These are phyloP conservation scores for Priceomyces haplophilus DNA, from an alignment of 805 yeast genomes.

Conservation along the genomic window DNA sequence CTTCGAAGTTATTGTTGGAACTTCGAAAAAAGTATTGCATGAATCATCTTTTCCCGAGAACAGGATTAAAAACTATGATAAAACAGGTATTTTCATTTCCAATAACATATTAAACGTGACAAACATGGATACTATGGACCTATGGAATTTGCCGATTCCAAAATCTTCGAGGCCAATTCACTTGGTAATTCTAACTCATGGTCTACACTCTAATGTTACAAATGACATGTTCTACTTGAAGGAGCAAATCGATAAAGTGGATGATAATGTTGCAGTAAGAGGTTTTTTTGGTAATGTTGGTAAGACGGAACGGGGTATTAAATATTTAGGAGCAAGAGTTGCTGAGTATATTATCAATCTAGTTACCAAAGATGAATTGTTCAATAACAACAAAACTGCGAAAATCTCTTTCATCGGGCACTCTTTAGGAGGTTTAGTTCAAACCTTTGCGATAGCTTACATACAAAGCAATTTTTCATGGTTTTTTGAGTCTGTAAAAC, in stretches of 20 bases:
- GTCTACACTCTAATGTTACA: conserved; percentile 83
- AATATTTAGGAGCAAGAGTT: conserved; percentile 75
- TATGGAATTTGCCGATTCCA: conserved; percentile 72
- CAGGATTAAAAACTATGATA: conserved; percentile 20
- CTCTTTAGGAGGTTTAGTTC: conserved; percentile 90
- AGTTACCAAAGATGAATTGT: conserved; percentile 39
- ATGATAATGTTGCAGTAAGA: conserved; percentile 72
- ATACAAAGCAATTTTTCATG: conserved; percentile 65
- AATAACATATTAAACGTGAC: conserved; percentile 42
- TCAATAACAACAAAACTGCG: conserved; percentile 38
- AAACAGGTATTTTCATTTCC: conserved; percentile 26
- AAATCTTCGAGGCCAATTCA: conserved; percentile 59
- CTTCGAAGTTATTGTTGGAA: conserved; percentile 59
- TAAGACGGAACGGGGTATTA: conserved; percentile 84
- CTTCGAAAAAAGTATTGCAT: conserved; percentile 37
- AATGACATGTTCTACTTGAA: conserved; percentile 88
- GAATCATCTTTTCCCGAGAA: conserved; percentile 24
- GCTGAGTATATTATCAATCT: conserved; percentile 70
- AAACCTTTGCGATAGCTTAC: conserved; percentile 86
- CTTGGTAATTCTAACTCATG: conserved; percentile 84
- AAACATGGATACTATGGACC: conserved; percentile 56
- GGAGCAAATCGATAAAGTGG: conserved; percentile 62
- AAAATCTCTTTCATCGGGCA: conserved; percentile 88
- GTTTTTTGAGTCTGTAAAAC: conserved; percentile 63
- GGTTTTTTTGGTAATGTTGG: conserved; percentile 85